A percentile compares a stretch with the other conserved stretches of the same genome.
Evolutionary conservation across 176 grass and related monocot species (phyloP).

Genomic region (Avena eriantha): DNA sequence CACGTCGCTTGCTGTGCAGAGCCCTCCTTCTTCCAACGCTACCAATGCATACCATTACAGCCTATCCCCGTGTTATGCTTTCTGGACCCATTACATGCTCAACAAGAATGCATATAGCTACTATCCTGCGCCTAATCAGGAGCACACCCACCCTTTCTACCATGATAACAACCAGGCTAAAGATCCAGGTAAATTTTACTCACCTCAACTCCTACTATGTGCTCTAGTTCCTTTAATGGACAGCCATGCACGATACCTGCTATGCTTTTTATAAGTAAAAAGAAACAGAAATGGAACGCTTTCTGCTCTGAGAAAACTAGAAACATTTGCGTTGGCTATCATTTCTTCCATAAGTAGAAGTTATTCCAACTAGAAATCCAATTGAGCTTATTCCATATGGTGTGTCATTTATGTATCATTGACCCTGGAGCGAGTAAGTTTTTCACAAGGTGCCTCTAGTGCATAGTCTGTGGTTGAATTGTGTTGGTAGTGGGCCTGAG

Average conservation of each 20-base stretch:
- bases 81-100: slow-evolving; percentile 47
- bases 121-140: slow-evolving; percentile 42
- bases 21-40: background rate
- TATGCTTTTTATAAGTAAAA: background rate
- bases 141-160: slow-evolving; percentile 26
- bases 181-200: slow-evolving; percentile 44
- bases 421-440: slow-evolving; percentile 5
- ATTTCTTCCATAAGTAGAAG: background rate
- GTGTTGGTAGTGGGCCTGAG: background rate
- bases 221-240: background rate
- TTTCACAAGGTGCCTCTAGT: background rate
- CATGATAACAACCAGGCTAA: slow-evolving; percentile 43
- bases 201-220: background rate
- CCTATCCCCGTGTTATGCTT: slow-evolving; percentile 48
- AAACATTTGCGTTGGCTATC: background rate
- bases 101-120: slow-evolving; percentile 48
- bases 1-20: slow-evolving; percentile 9
- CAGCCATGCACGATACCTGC: background rate
- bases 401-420: background rate
- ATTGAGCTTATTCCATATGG: background rate
- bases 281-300: background rate
- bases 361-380: background rate
- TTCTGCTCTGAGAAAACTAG: background rate
- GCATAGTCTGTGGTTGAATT: slow-evolving; percentile 9
- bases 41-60: slow-evolving; percentile 44